phyloP scores from a whole-genome alignment of 176 grass and related monocot genomes.

The Carex myosuroides region DNA sequence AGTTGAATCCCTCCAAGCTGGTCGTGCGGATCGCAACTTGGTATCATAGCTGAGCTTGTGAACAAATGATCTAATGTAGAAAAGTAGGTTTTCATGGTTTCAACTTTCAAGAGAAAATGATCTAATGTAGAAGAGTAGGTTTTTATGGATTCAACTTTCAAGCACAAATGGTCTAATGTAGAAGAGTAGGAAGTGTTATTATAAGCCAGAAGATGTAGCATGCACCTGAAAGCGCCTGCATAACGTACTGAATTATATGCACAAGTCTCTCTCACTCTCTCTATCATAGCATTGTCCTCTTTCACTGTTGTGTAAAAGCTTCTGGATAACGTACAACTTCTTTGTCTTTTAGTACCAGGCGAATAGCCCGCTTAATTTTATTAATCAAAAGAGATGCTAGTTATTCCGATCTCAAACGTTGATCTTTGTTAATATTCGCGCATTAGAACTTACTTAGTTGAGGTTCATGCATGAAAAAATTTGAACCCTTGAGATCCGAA shows the following conservation, averaged over 20 bases:
- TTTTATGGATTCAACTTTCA: too few relatives aligned
- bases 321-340: too few relatives aligned
- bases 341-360: too few relatives aligned
- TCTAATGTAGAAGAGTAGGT: too few relatives aligned
- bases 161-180: background rate
- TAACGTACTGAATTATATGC: background rate
- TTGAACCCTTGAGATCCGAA: too few relatives aligned
- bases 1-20: conserved; percentile 32
- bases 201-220: background rate
- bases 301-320: background rate
- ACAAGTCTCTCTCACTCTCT: background rate
- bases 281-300: background rate
- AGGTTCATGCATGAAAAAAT: too few relatives aligned
- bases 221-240: background rate
- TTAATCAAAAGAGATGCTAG: too few relatives aligned
- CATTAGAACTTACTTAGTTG: too few relatives aligned
- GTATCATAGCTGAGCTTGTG: conserved; percentile 27
- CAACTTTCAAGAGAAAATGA: background rate
- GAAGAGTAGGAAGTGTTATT: background rate
- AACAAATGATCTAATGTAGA: background rate
- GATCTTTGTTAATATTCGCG: too few relatives aligned
- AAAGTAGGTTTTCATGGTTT: background rate
- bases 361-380: too few relatives aligned
- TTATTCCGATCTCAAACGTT: too few relatives aligned
- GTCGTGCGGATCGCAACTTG: conserved; percentile 44